A percentile compares a stretch with the other conserved stretches of the same genome.
Conservation (phyloP, 192 early-diverging fungal genomes). For the Diversispora epigaea region DNA sequence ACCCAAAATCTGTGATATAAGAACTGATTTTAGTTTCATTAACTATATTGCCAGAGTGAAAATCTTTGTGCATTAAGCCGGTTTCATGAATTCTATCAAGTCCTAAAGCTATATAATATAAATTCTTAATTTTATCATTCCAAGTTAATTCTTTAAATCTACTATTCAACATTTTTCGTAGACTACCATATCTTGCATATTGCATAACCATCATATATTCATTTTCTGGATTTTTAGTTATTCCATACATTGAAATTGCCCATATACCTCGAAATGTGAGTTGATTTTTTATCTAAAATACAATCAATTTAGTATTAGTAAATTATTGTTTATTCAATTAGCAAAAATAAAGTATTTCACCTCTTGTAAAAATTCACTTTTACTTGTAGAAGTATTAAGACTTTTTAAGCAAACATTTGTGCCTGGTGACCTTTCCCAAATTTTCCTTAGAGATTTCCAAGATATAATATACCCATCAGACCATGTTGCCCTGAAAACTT, state of each 20-base stretch:
- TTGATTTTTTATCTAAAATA: background rate
- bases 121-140: background rate
- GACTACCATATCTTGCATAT: constrained; percentile 22
- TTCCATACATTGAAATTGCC: constrained; percentile 24
- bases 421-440: too few relatives aligned
- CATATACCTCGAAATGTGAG: background rate
- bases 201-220: constrained; percentile 44
- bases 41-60: constrained; percentile 49
- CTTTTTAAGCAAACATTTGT: background rate
- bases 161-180: background rate
- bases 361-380: background rate
- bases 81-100: constrained; percentile 41
- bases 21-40: constrained; percentile 9
- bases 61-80: constrained; percentile 40
- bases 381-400: background rate
- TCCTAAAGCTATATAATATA: constrained; percentile 33
- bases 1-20: constrained; percentile 38
- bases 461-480: background rate
- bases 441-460: too few relatives aligned
- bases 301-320: background rate
- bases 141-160: background rate
- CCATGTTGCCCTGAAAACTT: background rate
- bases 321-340: background rate
- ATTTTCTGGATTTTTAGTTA: constrained; percentile 39
- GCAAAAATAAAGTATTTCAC: background rate